Percentiles rank a stretch among this genome's conserved stretches.
phyloP scores from a whole-genome alignment of 768 basidiomycete genomes.

The Panellus pusillus region DNA sequence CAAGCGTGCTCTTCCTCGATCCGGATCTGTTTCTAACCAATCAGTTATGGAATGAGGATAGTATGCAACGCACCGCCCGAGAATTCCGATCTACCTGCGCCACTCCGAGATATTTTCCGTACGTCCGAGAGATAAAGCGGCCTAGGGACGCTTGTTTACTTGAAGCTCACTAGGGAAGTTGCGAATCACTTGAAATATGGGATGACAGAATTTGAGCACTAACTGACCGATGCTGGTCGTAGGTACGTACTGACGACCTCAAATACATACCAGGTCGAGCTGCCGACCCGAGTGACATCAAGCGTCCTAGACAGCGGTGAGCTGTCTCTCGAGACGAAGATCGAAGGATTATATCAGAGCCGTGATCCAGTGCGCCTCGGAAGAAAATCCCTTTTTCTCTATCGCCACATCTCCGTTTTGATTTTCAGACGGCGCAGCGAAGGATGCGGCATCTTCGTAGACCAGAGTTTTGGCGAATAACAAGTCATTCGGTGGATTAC shows the following conservation, averaged over 20 bases:
- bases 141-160: no score
- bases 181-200: slow-evolving; percentile 49
- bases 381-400: slow-evolving; percentile 57
- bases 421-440: slow-evolving; percentile 22
- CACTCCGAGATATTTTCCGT: slow-evolving; percentile 49
- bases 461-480: slow-evolving; percentile 68
- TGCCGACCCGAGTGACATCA: slow-evolving; percentile 85
- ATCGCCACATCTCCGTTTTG: slow-evolving; percentile 30
- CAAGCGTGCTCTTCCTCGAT: slow-evolving; percentile 82
- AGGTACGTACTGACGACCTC: slow-evolving; percentile 57
- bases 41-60: background rate
- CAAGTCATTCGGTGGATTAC: slow-evolving; percentile 61
- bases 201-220: slow-evolving; percentile 69
- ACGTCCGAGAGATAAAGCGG: background rate
- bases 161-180: no score
- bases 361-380: slow-evolving; percentile 82
- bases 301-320: slow-evolving; percentile 44
- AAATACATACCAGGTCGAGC: slow-evolving; percentile 77
- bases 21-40: slow-evolving; percentile 43
- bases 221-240: background rate
- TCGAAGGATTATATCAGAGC: slow-evolving; percentile 70
- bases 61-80: slow-evolving; percentile 38
- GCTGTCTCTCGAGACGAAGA: background rate
- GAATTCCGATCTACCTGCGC: slow-evolving; percentile 71
- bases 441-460: slow-evolving; percentile 62